Base-by-base conservation (phyloP, 768 basidiomycete species). In the Psilocybe cyanescens region DNA sequence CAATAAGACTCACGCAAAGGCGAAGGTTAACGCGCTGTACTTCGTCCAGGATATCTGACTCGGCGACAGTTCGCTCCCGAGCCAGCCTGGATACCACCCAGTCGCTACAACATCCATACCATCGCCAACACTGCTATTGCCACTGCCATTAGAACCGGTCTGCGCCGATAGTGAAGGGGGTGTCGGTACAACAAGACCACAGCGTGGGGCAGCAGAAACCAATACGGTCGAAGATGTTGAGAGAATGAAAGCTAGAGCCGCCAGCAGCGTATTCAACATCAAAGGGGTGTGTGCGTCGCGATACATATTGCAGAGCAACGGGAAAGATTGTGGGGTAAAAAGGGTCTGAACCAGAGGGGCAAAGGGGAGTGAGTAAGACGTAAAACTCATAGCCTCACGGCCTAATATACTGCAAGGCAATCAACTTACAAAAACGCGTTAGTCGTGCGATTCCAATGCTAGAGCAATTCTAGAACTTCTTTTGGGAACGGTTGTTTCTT, bases 11-110 rank as follows among this genome's bases (percentile, higher is more conserved):
- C 37, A 82, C 87, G 77, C 82, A 64, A 83, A 83, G 6, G 82
- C 77, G 67, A 80, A 82, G 3, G 79, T 81, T 71, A 81, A 52
- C 28, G 75, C 71, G 48, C 75, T 83, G 66, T 86, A 87, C 67
- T 85, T 85, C 31, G 71, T 60, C 86, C 86, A 88, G 24, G 81
- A 78, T 59, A 88, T 76, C 11, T 75, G 69, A 44, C 67, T 67
- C 3, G 83, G 76, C 11, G 84, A 70, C 63, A 80, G 75, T 52
- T 76, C 64, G 28, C 63, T 57, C 5, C 73, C 74, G 56, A 81
- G 74, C 83, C 84, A 87, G n/a, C 78, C 79, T 16, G 86, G 77
- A 64, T 81, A 86, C 85, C 85, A 88, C 1, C 81, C 80, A 33
- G 83, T 74, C 3, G 83, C 79, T 16, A 87, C 64, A n/a, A 79